Percentiles rank a stretch among this genome's conserved stretches.
Evolutionary conservation across 257 asterid species (phyloP).

Genomic region (Petrea volubilis): DNA sequence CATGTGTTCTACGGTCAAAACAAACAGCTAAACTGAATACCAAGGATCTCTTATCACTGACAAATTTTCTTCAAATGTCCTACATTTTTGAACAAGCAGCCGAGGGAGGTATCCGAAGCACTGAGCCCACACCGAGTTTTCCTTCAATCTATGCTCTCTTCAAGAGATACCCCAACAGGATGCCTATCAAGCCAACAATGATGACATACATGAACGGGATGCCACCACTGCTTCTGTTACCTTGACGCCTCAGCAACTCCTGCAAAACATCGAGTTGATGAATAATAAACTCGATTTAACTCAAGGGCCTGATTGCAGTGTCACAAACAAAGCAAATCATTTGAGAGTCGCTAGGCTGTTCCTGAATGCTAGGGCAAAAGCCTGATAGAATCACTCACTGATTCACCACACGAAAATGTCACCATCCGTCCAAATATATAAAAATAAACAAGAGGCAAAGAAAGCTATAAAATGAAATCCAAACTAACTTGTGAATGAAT

Average conservation of each 20-base stretch:
- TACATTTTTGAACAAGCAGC: slow-evolving; percentile 36
- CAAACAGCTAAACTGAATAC: slow-evolving; percentile 50
- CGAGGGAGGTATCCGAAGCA: slow-evolving; percentile 23
- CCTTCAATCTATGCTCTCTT: slow-evolving; percentile 50
- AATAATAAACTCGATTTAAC: not conserved
- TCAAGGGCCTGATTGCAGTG: not conserved
- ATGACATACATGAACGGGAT: slow-evolving; percentile 67
- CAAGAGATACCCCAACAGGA: slow-evolving; percentile 76
- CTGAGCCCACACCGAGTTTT: slow-evolving; percentile 8
- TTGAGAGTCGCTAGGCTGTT: not conserved
- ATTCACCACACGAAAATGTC: too few species aligned
- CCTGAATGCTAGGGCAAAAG: not conserved
- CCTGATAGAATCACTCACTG: not conserved
- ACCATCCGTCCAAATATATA: too few species aligned
- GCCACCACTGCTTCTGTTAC: slow-evolving; percentile 56
- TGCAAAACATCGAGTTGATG: slow-evolving; percentile 29
- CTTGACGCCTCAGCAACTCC: slow-evolving; percentile 75
- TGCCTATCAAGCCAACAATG: slow-evolving; percentile 67
- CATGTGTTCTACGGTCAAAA: slow-evolving; percentile 44
- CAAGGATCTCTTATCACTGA: slow-evolving; percentile 31
- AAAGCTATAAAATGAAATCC: too few species aligned
- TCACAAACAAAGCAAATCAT: not conserved
- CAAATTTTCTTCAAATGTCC: slow-evolving; percentile 39
- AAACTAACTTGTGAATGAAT: too few species aligned
- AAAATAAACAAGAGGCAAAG: too few species aligned